Base-by-base conservation (phyloP, 371 early-diverging fungal genomes). In the Haplosporangium sp. region DNA sequence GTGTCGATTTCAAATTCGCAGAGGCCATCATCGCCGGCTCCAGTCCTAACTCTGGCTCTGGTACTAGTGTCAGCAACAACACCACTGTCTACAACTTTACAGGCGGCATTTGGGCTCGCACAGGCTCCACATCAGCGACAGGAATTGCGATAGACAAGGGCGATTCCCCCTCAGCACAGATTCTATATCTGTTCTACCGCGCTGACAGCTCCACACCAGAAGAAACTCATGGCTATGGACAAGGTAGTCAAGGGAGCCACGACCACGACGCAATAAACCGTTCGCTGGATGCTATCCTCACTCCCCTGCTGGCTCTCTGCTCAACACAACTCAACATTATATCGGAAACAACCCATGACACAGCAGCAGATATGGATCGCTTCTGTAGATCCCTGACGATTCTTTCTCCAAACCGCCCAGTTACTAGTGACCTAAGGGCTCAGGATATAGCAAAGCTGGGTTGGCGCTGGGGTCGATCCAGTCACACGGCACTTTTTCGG, bases 301-400 rank as follows among this genome's bases (percentile, higher is more conserved):
- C 20, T 5, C 55, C 72, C 0, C 18, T 71, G 38, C 13, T 65
- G 56, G 55, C 56, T 14, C 20, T 71, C 16, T 71, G 72, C 21
- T 71, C 72, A 20, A 55, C 64, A 2, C 48, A 55, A 0, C 14
- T 71, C 51, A 64, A 64, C 21, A 55, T 71, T 23, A 48, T 64
- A 4, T 71, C 72, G 40, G 40, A 54, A 10, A 55, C 61, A 2
- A 12, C 45, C 29, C 29, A 47, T 11, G 52, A 59, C 4, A 60
- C 65, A 9, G 38, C 40, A 21, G 43, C n/a, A 16, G 72, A 71
- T 18, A 50, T 71, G 16, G 55, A 43, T 14, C 60, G 46, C 6
- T 21, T 71, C 21, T 29, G 10, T 13, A 41, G 20, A 6, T 43
- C 59, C 2, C 37, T 71, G 14, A 37, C 37, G 37, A 36, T 50